Evolutionary conservation across 1,284 basidiomycete genomes (phyloP), one percentile per base, ranked within the genome.

Genomic region (Inonotus obliquus): DNA sequence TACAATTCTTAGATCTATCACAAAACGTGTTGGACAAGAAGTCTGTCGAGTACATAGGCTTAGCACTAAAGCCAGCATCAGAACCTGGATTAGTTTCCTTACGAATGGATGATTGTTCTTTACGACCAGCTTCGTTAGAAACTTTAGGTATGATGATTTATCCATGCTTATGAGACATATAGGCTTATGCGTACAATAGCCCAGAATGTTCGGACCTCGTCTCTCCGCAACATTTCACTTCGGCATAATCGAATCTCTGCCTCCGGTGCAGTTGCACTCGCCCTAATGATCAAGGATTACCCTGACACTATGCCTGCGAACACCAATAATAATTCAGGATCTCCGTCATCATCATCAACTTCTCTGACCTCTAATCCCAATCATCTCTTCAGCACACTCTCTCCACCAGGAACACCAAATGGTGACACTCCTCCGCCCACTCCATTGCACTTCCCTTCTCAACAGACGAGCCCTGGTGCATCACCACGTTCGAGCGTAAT

Each of bases 241-340:
- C 84, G 94, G 27, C 82, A 92, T 57, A 96, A 97, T 73, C 85
- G 84, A 56, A 96, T 97, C 67, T 85, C 82, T 41, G 81, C 86
- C 0, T 83, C 88, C 0, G 92, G 93, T 23, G 93, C 90, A 1
- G 93, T 97, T 2, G 89, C 93, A 0, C 79, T 98, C n/a, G 94
- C 94, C 0, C 81, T 96, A 56, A 96, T 97, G 92, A 94, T 97
- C 65, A 86, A 91, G 61, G 95, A 98, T 73, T 97, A 96, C 70
- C 92, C 92, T 2, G 92, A 95, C 68, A 79, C 85, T 53, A 79
- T 86, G 52, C 79, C 84, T 67, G 69, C 53, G 1, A 25, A 45
- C 14, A 52, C 58, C 13, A 51, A 63, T n/a, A 23, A 52, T 35
- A 59, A 45, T 32, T 57, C 65, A 39, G 41, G 41, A 44, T 58